phyloP scores from a whole-genome alignment of 139 green algal genomes.

The Chlorella sp. region DNA sequence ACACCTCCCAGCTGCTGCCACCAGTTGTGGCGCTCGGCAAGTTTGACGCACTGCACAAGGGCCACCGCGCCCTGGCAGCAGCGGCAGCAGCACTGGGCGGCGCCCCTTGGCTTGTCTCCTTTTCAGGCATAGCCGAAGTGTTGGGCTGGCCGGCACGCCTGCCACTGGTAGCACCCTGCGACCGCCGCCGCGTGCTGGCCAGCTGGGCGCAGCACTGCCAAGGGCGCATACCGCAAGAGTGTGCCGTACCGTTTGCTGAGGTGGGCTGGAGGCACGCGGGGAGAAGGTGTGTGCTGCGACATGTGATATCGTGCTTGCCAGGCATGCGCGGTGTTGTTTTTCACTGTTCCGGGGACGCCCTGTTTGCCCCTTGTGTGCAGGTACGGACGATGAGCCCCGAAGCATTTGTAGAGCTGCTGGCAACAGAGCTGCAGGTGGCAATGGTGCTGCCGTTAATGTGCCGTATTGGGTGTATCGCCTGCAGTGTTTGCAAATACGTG shows the following conservation, averaged over 20 bases:
- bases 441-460: too few relatives aligned
- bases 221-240: constrained; percentile 65
- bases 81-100: constrained; percentile 55
- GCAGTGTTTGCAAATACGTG: too few relatives aligned
- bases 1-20: neutral
- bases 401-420: constrained; percentile 88
- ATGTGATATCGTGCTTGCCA: too few relatives aligned
- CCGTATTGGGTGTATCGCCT: too few relatives aligned
- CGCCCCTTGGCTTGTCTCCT: constrained; percentile 81
- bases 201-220: constrained; percentile 66
- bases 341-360: too few relatives aligned
- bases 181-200: constrained; percentile 77
- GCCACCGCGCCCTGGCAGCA: constrained; percentile 79
- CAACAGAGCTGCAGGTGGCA: constrained; percentile 71
- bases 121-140: constrained; percentile 87
- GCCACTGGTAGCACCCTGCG: constrained; percentile 80
- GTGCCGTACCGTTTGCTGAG: constrained; percentile 83
- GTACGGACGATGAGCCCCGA: constrained; percentile 80
- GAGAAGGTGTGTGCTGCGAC: too few relatives aligned
- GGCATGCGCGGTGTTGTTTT: too few relatives aligned
- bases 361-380: neutral
- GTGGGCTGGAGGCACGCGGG: constrained; percentile 41
- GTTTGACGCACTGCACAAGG: constrained; percentile 94
- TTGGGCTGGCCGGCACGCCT: constrained; percentile 76
- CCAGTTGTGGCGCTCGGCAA: constrained; percentile 90